Evolutionary conservation across 192 early-diverging fungal species (phyloP).

Genomic region (Coemansia aciculifera): DNA sequence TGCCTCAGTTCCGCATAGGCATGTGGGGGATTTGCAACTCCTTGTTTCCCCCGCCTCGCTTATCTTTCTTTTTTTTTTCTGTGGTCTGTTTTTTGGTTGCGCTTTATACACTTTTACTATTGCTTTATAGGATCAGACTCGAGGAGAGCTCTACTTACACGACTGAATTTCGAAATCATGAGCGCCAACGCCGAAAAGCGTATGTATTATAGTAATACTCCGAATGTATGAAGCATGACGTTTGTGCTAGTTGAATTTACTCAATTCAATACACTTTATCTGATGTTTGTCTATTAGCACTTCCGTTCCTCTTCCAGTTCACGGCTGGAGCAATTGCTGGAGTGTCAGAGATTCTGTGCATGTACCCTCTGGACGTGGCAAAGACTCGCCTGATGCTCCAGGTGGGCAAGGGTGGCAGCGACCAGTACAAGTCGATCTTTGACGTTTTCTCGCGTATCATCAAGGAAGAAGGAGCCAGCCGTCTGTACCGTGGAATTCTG

Average conservation of each 20-base stretch:
- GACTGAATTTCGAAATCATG: conserved; percentile 14
- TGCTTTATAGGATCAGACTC: background rate
- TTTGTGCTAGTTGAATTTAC: background rate
- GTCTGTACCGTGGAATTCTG: conserved; percentile 89
- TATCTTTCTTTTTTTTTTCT: no score
- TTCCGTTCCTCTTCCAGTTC: conserved; percentile 81
- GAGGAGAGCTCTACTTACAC: background rate
- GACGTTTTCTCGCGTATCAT: conserved; percentile 69
- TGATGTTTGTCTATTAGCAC: conserved; percentile 45
- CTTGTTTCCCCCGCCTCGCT: background rate
- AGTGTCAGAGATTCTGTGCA: conserved; percentile 88
- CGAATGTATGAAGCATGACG: background rate
- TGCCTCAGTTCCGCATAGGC: background rate
- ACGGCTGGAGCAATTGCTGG: conserved; percentile 78
- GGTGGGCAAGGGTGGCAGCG: conserved; percentile 58
- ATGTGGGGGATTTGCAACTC: background rate
- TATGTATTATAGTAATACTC: conserved; percentile 7
- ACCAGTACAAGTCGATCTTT: conserved; percentile 64
- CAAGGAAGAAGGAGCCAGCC: conserved; percentile 64
- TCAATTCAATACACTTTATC: background rate
- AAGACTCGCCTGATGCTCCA: conserved; percentile 94
- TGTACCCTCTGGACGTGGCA: conserved; percentile 94
- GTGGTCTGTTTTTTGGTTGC: background rate
- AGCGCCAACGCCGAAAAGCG: conserved; percentile 14
- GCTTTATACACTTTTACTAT: background rate